A percentile compares a stretch with the other conserved stretches of the same genome.
These are phyloP conservation scores for Pseudozyma sp. DNA, from an alignment of 1,284 basidiomycete species.

Conservation along the genomic window DNA sequence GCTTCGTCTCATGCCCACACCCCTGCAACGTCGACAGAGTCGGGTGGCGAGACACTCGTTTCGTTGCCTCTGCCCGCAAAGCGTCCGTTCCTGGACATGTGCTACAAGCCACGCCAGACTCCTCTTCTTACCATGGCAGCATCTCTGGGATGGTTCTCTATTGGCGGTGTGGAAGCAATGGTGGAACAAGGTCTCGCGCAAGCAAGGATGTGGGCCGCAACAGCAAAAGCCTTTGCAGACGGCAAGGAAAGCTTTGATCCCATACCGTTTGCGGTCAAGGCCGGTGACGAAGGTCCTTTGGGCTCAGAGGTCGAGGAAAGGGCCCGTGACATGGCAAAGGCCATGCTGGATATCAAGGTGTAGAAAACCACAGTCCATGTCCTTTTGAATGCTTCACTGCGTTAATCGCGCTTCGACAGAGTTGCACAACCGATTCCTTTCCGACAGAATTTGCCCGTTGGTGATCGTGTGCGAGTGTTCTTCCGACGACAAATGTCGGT, in stretches of 20 bases:
- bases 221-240: slow-evolving; percentile 32
- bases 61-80: slow-evolving; percentile 51
- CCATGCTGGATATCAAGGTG: slow-evolving; percentile 41
- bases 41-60: background rate
- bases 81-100: slow-evolving; percentile 69
- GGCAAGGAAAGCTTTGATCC: slow-evolving; percentile 37
- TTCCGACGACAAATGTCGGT: too few relatives aligned
- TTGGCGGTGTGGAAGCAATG: slow-evolving; percentile 69
- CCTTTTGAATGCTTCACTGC: too few relatives aligned
- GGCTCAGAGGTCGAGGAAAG: slow-evolving; percentile 38
- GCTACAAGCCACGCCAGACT: slow-evolving; percentile 69
- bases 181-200: slow-evolving; percentile 70
- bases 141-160: slow-evolving; percentile 54
- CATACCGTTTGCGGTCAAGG: slow-evolving; percentile 37
- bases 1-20: too few relatives aligned
- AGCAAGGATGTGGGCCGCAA: slow-evolving; percentile 63
- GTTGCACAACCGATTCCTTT: too few relatives aligned
- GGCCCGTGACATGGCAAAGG: slow-evolving; percentile 34
- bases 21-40: too few relatives aligned
- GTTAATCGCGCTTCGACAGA: too few relatives aligned
- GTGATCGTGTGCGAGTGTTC: too few relatives aligned
- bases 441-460: too few relatives aligned
- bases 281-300: slow-evolving; percentile 46
- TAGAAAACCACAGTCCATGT: too few relatives aligned
- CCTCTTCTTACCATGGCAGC: slow-evolving; percentile 59